Evolutionary conservation across 139 green algal species (phyloP), one percentile per base, ranked within the genome.

Genomic region (Chlamydomonas urium): DNA sequence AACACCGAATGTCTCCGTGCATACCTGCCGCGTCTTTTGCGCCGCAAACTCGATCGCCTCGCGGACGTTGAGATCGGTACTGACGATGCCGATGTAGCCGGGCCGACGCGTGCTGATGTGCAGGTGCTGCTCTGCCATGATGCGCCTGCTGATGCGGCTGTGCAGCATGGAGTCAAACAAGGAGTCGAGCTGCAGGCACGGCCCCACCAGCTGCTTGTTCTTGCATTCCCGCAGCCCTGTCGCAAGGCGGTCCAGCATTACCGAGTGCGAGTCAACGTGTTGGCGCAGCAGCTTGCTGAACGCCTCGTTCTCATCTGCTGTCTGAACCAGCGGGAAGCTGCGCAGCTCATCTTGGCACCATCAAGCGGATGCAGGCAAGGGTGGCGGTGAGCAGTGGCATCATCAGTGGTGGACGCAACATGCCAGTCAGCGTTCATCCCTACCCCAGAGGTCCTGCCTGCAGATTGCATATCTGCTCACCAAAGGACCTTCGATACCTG

Each of bases 61-160:
- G 3, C 65, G 62, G 21, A 97, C 47, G 34, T 85, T 68, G 23
- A 97, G 73, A 35, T 92, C 75, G 21, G 79, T 87, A 69, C 74
- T 76, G 28, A 96, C 83, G 73, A 93, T 86, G 47, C 91, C 91
- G n/a, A 93, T 83, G 77, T 84, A 90, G 21, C 81, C 85, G 2
- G 79, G 79, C 38, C 79, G 79, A 48, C 21, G 24, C n/a, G 81
- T 62, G 47, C 76, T 60, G 2, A 97, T 77, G 77, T 88, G 69
- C 81, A 97, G 88, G 84, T 97, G 91, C 83, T 97, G 92, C 90
- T 97, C 91, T 4, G 92, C 92, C 19, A 97, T 14, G 6, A 63
- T 26, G 21, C 53, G 24, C 26, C 92, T 79, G 58, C 80, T 90
- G 80, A 96, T 94, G 66, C 91, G 81, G 21, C 56, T 75, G 45